Evolutionary conservation across 2,329 filamentous ascomycete genomes (phyloP).

Genomic region (Fusarium duplospermum): DNA sequence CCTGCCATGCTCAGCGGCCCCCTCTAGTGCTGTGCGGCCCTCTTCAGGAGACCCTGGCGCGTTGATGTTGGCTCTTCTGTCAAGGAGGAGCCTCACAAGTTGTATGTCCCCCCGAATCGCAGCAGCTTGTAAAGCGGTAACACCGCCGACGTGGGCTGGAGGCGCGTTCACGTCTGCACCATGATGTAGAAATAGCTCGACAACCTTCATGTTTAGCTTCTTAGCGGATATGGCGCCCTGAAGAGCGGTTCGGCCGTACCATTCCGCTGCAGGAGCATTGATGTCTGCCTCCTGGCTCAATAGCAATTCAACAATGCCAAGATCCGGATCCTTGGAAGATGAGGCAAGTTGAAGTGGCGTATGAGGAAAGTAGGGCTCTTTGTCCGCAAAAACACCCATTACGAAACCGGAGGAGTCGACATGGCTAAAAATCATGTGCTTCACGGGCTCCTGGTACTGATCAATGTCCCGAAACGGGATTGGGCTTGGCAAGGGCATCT

Average conservation of each 20-base stretch:
- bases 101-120: neutral
- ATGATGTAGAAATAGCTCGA: neutral
- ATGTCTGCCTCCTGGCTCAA: neutral
- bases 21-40: conserved; percentile 13
- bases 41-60: neutral
- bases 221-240: neutral
- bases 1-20: conserved; percentile 14
- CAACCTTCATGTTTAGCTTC: neutral
- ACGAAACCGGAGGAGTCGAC: neutral
- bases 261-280: neutral
- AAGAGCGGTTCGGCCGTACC: neutral
- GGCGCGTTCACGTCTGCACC: conserved; percentile 1
- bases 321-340: neutral
- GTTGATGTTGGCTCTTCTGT: neutral
- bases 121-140: conserved; percentile 9
- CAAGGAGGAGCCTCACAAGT: neutral
- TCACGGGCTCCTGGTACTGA: rapidly evolving
- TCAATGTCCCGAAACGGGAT: rapidly evolving
- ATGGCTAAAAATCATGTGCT: neutral
- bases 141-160: neutral
- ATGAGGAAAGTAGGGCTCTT: neutral
- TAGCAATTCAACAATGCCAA: neutral
- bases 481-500: neutral
- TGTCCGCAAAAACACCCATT: neutral
- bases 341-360: neutral